Evolutionary conservation across 495 filamentous ascomycete genomes (phyloP).

Genomic region (Aspergillus steynii): DNA sequence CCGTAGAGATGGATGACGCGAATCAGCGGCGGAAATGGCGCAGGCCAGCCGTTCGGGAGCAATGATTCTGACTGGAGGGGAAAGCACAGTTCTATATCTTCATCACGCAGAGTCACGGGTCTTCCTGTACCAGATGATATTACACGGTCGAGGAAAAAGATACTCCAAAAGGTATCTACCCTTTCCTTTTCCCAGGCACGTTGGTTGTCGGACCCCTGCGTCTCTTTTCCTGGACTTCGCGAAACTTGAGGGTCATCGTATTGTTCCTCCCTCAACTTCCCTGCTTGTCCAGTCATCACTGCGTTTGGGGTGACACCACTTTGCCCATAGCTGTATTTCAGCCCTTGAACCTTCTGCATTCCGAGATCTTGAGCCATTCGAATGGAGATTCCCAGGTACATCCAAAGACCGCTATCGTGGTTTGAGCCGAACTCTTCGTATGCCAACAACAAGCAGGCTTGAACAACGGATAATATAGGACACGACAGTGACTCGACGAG

Average conservation of each 20-base stretch:
- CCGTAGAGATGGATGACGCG: conserved; percentile 84
- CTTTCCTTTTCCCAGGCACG: conserved; percentile 66
- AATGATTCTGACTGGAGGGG: conserved; percentile 62
- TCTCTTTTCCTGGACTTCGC: conserved; percentile 21
- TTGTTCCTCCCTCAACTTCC: conserved; percentile 43
- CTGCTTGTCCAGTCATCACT: conserved; percentile 47
- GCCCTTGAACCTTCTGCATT: conserved; percentile 73
- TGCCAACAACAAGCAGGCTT: conserved; percentile 76
- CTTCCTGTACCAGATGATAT: conserved; percentile 83
- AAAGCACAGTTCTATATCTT: conserved; percentile 77
- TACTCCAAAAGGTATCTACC: conserved; percentile 81
- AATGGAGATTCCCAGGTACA: conserved; percentile 83
- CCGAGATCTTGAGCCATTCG: conserved; percentile 85
- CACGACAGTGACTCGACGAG: conserved; percentile 76
- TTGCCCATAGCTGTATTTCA: conserved; percentile 64
- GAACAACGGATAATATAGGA: conserved; percentile 75
- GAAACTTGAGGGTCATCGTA: conserved; percentile 39
- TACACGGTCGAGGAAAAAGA: conserved; percentile 81
- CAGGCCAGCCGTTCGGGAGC: conserved; percentile 62
- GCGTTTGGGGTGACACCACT: conserved; percentile 53
- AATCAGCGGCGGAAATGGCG: conserved; percentile 75
- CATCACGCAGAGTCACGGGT: conserved; percentile 75
- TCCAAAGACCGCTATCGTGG: conserved; percentile 85
- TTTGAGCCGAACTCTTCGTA: conserved; percentile 86
- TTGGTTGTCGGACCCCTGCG: conserved; percentile 36